A percentile compares a stretch with the other conserved stretches of the same genome.
Conservation (phyloP, 2,329 filamentous ascomycete species). For the Cordyceps cateniannulata region DNA sequence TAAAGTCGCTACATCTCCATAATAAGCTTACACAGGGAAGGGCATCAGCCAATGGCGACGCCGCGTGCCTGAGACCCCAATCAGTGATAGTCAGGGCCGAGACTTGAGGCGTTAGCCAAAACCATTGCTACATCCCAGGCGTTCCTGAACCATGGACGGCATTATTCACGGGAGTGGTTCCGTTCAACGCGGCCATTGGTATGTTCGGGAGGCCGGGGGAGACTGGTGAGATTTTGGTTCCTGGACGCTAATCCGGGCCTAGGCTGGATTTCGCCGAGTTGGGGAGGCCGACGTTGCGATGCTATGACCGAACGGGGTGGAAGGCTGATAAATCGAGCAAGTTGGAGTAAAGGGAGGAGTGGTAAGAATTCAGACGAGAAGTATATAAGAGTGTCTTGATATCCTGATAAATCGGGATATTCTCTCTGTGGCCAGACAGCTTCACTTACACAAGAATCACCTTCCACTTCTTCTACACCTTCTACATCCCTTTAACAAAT, state of each 20-base stretch:
- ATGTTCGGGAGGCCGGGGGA: not conserved
- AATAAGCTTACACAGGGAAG: constrained; percentile 2
- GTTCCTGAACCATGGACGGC: not conserved
- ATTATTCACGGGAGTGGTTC: not conserved
- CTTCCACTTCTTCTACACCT: not conserved
- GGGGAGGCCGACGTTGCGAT: constrained; percentile 1
- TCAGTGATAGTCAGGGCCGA: not conserved
- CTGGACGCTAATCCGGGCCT: not conserved
- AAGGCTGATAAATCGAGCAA: not conserved
- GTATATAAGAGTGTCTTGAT: not conserved
- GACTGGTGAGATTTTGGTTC: constrained; percentile 10
- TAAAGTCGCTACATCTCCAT: not conserved
- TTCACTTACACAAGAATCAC: not conserved
- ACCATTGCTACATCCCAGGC: not conserved
- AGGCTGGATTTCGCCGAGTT: not conserved
- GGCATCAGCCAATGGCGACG: not conserved
- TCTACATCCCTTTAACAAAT: not conserved
- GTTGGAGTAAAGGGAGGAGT: not conserved
- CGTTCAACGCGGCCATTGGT: not conserved
- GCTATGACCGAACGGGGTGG: constrained; percentile 1
- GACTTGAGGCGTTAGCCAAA: not conserved
- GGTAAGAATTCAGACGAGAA: not conserved
- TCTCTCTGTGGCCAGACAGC: not conserved
- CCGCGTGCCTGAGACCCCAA: not conserved
- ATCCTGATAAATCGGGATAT: not conserved